Conservation (phyloP, 768 basidiomycete genomes). For the Panellus pusillus region DNA sequence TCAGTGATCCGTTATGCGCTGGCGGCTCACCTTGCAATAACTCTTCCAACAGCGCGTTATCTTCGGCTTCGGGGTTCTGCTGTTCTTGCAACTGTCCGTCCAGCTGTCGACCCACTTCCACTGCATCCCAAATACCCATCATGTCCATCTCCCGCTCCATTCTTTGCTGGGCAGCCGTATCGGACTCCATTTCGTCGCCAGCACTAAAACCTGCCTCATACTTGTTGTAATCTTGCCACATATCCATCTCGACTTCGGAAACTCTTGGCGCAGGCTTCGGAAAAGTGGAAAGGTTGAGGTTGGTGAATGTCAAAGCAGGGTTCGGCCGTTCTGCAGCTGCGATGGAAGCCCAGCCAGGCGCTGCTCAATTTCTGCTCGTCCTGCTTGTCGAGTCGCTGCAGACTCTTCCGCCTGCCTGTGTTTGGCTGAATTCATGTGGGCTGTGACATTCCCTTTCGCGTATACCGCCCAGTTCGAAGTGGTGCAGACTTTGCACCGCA, state of each 20-base stretch:
- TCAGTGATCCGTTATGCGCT: background rate
- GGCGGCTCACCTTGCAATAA: background rate
- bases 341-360: background rate
- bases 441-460: background rate
- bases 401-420: background rate
- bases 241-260: background rate
- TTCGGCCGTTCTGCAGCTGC: background rate
- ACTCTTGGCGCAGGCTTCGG: background rate
- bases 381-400: background rate
- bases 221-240: conserved; percentile 2
- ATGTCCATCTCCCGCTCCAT: no score
- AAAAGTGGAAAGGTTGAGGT: background rate
- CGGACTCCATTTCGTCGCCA: no score
- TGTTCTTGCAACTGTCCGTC: background rate
- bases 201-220: conserved; percentile 4
- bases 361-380: background rate
- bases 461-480: conserved; percentile 5
- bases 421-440: background rate
- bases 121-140: no score
- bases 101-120: no score
- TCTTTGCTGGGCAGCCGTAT: no score
- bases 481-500: conserved; percentile 3
- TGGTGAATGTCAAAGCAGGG: background rate
- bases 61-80: background rate
- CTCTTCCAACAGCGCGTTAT: background rate